Evolutionary conservation across 805 yeast species (phyloP), one percentile per base, ranked within the genome.

Genomic region (Grigorovia jiainica): DNA sequence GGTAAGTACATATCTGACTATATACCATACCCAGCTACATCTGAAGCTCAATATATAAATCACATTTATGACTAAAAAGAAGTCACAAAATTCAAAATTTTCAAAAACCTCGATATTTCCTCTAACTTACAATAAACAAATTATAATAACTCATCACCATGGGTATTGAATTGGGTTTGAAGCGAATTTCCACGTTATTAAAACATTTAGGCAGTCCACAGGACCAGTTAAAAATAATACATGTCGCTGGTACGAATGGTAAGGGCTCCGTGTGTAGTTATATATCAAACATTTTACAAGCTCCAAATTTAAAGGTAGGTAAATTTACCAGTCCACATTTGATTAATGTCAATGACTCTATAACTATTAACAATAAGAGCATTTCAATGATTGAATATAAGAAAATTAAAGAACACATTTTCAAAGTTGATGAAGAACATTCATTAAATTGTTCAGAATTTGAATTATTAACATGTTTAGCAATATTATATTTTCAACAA

Each of bases 191-290:
- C 1, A 52, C 55, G 32, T 67, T 82, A 3, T 64, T 81, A 10
- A 39, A 49, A 5, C 53, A 58, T 18, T 64, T 87, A 17, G 87
- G 86, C 0, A 74, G 78, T 51, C 97, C 95, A 0, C 92, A 86
- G 32, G 51, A 59, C 13, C 51, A 64, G 4, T 76, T 77, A 54
- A 74, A 75, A 46, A 78, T 87, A 0, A 66, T 92, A n/a, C 98
- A 92, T 56, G 73, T 92, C 4, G 96, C 96, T 0, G 98, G 98
- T 0, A 90, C 98, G 7, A 90, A 90, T 57, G 98, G 98, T 0
- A 90, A 90, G 56, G 98, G 98, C 0, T 87, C 97, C 0, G 84
- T 89, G 0, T 78, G 95, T 44, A 79, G 96, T 0, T 89, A 87
- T 57, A 44, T 92, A 7, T 71, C 87, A 3, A 76, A 87, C 15